phyloP scores from a whole-genome alignment of 2,329 filamentous ascomycete genomes.

The Diaporthe longicolla region DNA sequence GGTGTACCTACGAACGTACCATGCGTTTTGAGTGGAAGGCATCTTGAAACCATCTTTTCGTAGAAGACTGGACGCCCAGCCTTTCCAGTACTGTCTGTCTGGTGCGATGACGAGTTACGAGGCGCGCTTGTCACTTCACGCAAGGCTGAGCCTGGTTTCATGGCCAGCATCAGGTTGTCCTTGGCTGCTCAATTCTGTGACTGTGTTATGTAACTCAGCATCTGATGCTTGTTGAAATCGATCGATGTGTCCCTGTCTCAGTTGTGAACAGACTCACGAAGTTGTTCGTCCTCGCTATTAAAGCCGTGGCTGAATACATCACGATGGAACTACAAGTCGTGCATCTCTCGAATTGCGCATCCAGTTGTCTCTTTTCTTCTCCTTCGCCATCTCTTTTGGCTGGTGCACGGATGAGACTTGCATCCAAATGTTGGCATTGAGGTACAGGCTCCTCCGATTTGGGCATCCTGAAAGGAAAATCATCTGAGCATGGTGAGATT shows the following conservation, averaged over 20 bases:
- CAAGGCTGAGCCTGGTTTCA: slow-evolving; percentile 20
- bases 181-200: not conserved
- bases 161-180: not conserved
- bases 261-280: not conserved
- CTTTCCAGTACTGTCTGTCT: not conserved
- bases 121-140: not conserved
- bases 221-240: not conserved
- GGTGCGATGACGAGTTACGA: not conserved
- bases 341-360: too few relatives aligned
- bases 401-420: too few relatives aligned
- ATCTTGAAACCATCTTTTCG: slow-evolving; percentile 12
- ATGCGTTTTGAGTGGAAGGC: slow-evolving; percentile 1
- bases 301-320: not conserved
- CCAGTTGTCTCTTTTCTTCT: too few relatives aligned
- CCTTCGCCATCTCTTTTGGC: not conserved
- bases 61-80: slow-evolving; percentile 26
- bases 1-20: not conserved
- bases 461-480: not conserved
- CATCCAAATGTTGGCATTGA: too few relatives aligned
- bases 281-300: not conserved
- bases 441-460: not conserved
- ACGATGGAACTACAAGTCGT: not conserved
- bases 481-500: too few relatives aligned
- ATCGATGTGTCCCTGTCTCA: not conserved
- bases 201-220: not conserved